phyloP scores from a whole-genome alignment of 495 filamentous ascomycete genomes.

The Neurospora hispaniola region DNA sequence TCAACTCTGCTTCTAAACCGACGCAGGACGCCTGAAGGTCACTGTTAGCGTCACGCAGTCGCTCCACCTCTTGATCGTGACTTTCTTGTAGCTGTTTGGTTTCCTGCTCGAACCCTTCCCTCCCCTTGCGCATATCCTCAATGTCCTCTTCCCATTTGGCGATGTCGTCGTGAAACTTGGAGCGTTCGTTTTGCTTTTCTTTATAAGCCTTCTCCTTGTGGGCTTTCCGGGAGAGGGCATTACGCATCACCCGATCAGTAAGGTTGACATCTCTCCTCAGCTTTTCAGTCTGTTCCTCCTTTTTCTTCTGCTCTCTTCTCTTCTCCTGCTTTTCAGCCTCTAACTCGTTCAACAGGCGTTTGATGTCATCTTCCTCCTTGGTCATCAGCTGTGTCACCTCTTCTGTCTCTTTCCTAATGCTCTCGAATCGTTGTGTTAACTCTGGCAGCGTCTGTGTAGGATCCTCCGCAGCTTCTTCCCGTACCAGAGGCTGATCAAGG shows the following conservation, averaged over 20 bases:
- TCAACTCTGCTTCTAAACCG: slow-evolving; percentile 35
- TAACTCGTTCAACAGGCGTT: slow-evolving; percentile 64
- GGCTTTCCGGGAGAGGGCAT: slow-evolving; percentile 67
- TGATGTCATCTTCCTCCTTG: slow-evolving; percentile 58
- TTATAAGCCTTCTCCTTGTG: slow-evolving; percentile 72
- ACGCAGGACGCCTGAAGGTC: slow-evolving; percentile 25
- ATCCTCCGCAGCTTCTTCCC: slow-evolving; percentile 33
- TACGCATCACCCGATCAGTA: slow-evolving; percentile 70
- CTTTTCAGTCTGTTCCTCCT: slow-evolving; percentile 73
- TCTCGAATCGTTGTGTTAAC: slow-evolving; percentile 62
- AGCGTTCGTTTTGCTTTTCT: slow-evolving; percentile 58
- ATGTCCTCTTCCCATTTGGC: slow-evolving; percentile 46
- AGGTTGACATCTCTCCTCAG: slow-evolving; percentile 70
- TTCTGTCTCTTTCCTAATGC: slow-evolving; percentile 57
- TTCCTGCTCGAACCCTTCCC: slow-evolving; percentile 31
- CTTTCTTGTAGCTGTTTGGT: slow-evolving; percentile 33
- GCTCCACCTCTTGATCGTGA: slow-evolving; percentile 25
- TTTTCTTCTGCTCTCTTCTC: slow-evolving; percentile 64
- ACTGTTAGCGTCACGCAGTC: slow-evolving; percentile 17
- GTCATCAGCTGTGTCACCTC: slow-evolving; percentile 42
- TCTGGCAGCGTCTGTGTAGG: slow-evolving; percentile 38
- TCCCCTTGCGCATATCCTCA: slow-evolving; percentile 33
- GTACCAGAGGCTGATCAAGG: slow-evolving; percentile 40
- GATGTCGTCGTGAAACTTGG: slow-evolving; percentile 45
- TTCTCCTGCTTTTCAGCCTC: slow-evolving; percentile 60